Evolutionary conservation across 345 rosid genomes (phyloP).

Genomic region (Eucalyptus erythrocorys): DNA sequence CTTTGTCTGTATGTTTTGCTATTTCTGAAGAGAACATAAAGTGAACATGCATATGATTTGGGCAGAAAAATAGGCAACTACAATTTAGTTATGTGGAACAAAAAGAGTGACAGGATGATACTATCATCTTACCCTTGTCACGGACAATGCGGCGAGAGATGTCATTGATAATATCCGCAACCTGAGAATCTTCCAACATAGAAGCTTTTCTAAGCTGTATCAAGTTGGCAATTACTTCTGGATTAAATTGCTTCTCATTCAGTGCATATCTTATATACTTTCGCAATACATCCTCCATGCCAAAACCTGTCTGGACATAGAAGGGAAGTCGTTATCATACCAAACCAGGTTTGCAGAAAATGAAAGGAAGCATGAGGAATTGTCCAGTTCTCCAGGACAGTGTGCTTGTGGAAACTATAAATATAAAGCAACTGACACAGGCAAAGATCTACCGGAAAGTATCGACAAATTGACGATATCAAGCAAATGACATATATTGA

Average conservation of each 20-base stretch:
- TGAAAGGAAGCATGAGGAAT: background rate
- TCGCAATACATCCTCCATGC: slow-evolving; percentile 77
- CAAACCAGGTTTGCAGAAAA: background rate
- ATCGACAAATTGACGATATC: background rate
- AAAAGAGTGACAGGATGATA: background rate
- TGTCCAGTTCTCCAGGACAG: background rate
- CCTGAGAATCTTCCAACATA: slow-evolving; percentile 53
- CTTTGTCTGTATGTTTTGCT: background rate
- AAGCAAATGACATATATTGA: background rate
- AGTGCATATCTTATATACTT: slow-evolving; percentile 77
- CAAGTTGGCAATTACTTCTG: slow-evolving; percentile 53
- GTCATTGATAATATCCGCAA: slow-evolving; percentile 69
- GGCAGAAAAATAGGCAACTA: background rate
- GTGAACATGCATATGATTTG: background rate
- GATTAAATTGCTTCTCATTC: slow-evolving; percentile 90
- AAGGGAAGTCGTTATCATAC: slow-evolving; percentile 18
- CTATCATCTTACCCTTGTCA: slow-evolving; percentile 50
- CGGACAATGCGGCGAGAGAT: slow-evolving; percentile 74
- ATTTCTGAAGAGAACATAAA: background rate
- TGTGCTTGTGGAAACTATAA: background rate
- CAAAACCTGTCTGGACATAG: slow-evolving; percentile 82
- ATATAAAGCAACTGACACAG: background rate
- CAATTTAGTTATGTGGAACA: background rate
- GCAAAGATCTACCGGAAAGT: background rate
- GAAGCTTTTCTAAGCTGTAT: slow-evolving; percentile 74